Evolutionary conservation across 2,329 filamentous ascomycete genomes (phyloP), one percentile per base, ranked within the genome.

Genomic region (Neoarthrinium moseri): DNA sequence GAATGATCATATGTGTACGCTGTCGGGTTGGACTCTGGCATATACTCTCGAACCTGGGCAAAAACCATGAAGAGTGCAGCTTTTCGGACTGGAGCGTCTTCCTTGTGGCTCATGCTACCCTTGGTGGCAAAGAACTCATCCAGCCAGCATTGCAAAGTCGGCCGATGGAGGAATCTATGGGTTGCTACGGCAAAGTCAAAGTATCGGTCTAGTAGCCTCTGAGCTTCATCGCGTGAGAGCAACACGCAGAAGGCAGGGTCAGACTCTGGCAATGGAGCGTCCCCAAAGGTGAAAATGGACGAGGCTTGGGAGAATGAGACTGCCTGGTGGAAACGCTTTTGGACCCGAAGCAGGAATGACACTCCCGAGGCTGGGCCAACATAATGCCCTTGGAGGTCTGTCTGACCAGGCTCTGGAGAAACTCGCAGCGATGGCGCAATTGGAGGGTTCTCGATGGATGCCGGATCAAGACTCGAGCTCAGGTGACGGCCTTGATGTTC

Each of bases 271-370:
- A 77, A 49, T 2, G 71, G 72, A 13, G 73, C 64, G 54, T 80
- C 76, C 11, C 71, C 74, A 51, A 73, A 75, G 1, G 72, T 71
- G 52, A 77, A 75, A 20, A 77, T 74, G 2, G 72, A 70, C 2
- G 66, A 51, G 23, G 68, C 60, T 18, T 66, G 65, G 4, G 68
- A 66, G 42, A 58, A 62, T 42, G 57, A 53, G 3, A 62, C 51
- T 22, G 66, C 67, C 40, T 71, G 64, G 48, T 71, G 72, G 6
- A 78, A 66, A 5, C 69, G 63, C 48, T 71, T 72, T 56, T 77
- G 75, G 2, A 77, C 71, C 7, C 75, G 63, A 1, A 74, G 65
- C 10, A 79, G 59, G 45, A 79, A 78, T 1, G 71, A 73, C 1
- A 70, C 70, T 0, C 71, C 73, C 1, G 70, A 74, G 0, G 72